Evolutionary conservation across 2,329 filamentous ascomycete genomes (phyloP), one percentile per base, ranked within the genome.

Genomic region (Aureobasidium sp.): DNA sequence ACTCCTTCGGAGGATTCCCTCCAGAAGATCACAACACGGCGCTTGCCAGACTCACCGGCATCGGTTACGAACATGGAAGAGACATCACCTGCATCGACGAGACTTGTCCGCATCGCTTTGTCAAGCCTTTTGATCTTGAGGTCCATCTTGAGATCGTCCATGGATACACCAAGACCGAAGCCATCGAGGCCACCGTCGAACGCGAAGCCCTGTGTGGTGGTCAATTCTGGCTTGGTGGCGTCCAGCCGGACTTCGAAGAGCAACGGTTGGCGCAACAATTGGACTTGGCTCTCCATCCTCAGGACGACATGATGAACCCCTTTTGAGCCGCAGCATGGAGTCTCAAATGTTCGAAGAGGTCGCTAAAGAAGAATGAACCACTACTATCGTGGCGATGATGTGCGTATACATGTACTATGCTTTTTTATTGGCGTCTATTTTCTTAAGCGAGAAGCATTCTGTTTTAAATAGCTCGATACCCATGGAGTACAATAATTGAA

Each of bases 81-180:
- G 76, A 76, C 17, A 82, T 86, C 31, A 62, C 76, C 1, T 87
- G 85, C 69, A 70, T 83, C 6, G 69, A 80, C 22, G 67, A 73
- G 3, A 70, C 70, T 6, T 87, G 85, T 68, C 71, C 73, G n/a
- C 75, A 79, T 66, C 77, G 79, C 48, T 87, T 87, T 73, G 77
- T 78, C 62, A 78, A 81, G 49, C 79, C 84, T 41, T 82, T 83
- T 64, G 82, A 87, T 68, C 75, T 86, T 4, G 79, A 81, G 66
- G 72, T 79, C 7, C 85, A 87, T 68, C 76, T 84, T 73, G 78
- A 74, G 62, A 74, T 76, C 56, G 67, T 64, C 4, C 79, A 81
- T 64, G 70, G 69, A 29, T 72, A 76, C 67, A 61, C 60, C 14
- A 70, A 74, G 17, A 72, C 76, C 15, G 71, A 73, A 36, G 71